Evolutionary conservation across 768 basidiomycete genomes (phyloP), one percentile per base, ranked within the genome.

Genomic region (Pholiota microspora): DNA sequence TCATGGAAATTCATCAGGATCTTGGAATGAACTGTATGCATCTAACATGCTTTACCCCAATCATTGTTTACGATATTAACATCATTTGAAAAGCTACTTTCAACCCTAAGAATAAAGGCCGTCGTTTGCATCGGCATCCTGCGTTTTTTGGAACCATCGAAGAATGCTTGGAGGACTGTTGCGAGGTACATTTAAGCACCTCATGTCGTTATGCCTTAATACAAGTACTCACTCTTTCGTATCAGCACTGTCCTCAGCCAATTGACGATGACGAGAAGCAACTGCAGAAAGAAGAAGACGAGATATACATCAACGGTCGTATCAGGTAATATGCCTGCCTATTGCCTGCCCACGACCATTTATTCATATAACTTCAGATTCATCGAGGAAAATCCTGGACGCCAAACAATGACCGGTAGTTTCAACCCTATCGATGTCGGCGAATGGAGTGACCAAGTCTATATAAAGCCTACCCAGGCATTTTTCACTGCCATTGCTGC

Each of bases 361-460:
- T 36, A 31, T 25, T 29, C 23, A 49, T 35, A 49, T 52, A 6
- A 23, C 15, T 6, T 15, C 5, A 83, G 82, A 32, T 85, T 84
- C 64, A 79, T 85, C 16, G 66, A 80, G 58, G 80, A 84, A 49
- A 77, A 85, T 56, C 83, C 83, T 2, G 82, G 83, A 0, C 80
- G 83, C 8, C 84, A 86, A 63, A 78, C 69, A 34, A 77, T 85
- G 35, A 78, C 83, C 0, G 84, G 84, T 0, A 81, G 80, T 61
- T 86, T 86, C 72, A 80, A 83, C 50, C 84, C 84, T 0, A 85
- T 85, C 62, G 83, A 87, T 56, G 80, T 77, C 10, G 83, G 82
- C 9, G 83, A 85, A 72, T 87, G 84, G 85, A 76, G 77, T 53
- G 81, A 73, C 29, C 79, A 83, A 57, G 83, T 80, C 7, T 87